These are phyloP conservation scores for Nakazawaea molendinolei DNA, from an alignment of 805 yeast species.

Conservation along the genomic window DNA sequence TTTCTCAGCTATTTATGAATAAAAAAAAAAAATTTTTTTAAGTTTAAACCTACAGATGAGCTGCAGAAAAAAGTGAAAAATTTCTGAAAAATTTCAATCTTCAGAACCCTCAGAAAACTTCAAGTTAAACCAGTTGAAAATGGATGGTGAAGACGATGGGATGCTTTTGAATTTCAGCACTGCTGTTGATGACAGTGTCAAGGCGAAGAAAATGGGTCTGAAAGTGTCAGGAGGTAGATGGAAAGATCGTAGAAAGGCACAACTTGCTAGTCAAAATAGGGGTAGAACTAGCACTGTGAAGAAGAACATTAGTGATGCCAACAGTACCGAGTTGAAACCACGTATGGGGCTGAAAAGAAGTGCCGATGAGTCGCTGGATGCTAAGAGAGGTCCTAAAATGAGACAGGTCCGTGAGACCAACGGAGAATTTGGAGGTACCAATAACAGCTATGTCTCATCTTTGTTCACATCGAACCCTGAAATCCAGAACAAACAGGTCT, in stretches of 20 bases:
- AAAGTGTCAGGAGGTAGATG: constrained; percentile 71
- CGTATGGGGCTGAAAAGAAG: background rate
- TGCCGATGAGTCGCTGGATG: constrained; percentile 2
- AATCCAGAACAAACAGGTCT: constrained; percentile 32
- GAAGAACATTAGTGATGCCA: constrained; percentile 15
- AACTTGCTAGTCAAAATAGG: constrained; percentile 43
- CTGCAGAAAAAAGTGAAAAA: background rate
- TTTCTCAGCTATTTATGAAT: too few relatives aligned
- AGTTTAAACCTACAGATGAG: background rate
- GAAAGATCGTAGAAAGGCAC: constrained; percentile 70
- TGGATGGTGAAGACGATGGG: constrained; percentile 54
- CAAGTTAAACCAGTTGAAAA: constrained; percentile 2
- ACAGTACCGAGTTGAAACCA: constrained; percentile 5
- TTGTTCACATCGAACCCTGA: constrained; percentile 69
- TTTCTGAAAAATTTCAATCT: constrained; percentile 3
- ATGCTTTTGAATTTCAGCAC: constrained; percentile 68
- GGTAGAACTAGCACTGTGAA: constrained; percentile 17
- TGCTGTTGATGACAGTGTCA: constrained; percentile 23
- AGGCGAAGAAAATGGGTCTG: constrained; percentile 16
- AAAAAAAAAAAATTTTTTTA: constrained; percentile 9
- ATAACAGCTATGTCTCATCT: constrained; percentile 75
- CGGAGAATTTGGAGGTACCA: constrained; percentile 48
- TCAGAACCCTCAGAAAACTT: background rate
- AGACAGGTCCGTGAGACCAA: constrained; percentile 39
- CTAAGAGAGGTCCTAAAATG: constrained; percentile 19